Base-by-base conservation (phyloP, 2,329 filamentous ascomycete species). In the Parafenestella ontariensis region DNA sequence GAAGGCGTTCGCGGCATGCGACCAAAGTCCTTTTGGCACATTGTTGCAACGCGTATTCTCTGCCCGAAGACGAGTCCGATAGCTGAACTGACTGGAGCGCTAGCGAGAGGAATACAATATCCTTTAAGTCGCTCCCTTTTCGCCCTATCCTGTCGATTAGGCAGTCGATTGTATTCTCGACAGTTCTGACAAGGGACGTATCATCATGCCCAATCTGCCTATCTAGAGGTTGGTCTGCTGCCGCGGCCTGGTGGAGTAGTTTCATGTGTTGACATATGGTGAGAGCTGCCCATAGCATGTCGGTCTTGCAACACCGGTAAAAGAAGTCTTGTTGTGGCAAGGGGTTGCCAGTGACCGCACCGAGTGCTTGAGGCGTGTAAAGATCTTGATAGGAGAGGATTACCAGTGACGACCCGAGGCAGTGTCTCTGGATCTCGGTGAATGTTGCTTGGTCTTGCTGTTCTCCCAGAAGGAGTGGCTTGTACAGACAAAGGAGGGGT, bases 211-310 rank as follows among this genome's bases (percentile, higher is more conserved):
- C 46, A 11, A n/a, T 40, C n/a, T 44, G 31, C 4, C 21, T 40
- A 9, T 51, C 36, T 17, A 34, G 21, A 10, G 36, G 23, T 9
- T 40, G 24, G 28, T 29, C 26, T 17, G 20, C 9, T 1, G 39
- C 17, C 9, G 21, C n/a, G 15, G 42, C n/a, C 24, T 50, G 49
- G 13, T 37, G 48, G 1, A 49, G 37, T 10, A 53, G n/a, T 41
- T 60, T 71, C 47, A 75, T 66, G 29, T 69, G 62, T 29, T 66
- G 65, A 47, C 72, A 76, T 13, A 73, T 48, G 18, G 59, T 63
- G 5, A 75, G 55, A 5, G 71, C 72, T 2, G 70, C 68, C 59
- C 62, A 69, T 2, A 73, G 44, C 7, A 73, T 54, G 33, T 75
- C 72, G 6, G 58, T 64, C 13, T 70, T 69, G 49, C 66, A 75